Evolutionary conservation across 2,329 filamentous ascomycete genomes (phyloP).

Genomic region (Talaromyces amestolkiae): DNA sequence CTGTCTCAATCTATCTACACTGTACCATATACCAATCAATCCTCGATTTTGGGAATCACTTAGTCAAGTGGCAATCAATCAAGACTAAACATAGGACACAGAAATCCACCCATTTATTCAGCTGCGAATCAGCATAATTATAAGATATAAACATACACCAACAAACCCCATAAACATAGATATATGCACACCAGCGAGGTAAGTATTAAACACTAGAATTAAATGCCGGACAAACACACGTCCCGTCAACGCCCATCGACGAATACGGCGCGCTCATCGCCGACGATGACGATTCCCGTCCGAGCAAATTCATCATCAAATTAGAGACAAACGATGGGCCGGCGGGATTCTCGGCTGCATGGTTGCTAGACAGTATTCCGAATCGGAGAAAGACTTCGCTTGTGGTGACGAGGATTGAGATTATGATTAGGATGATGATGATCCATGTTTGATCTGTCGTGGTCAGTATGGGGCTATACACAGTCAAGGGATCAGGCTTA

Average conservation of each 20-base stretch:
- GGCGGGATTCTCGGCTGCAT: constrained; percentile 18
- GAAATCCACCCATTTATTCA: neutral
- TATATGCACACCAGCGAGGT: neutral
- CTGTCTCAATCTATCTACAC: too few relatives aligned
- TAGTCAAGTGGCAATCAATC: neutral
- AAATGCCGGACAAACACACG: constrained; percentile 6
- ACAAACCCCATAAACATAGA: neutral
- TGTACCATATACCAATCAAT: too few relatives aligned
- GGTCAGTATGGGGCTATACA: constrained; percentile 12
- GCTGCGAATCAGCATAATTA: neutral
- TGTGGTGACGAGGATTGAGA: constrained; percentile 88
- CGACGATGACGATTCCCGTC: neutral
- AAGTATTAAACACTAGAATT: constrained; percentile 11
- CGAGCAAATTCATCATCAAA: constrained; percentile 21
- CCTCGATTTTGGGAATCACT: too few relatives aligned
- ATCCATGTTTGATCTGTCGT: constrained; percentile 82
- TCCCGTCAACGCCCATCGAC: neutral
- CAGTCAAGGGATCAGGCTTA: constrained; percentile 26
- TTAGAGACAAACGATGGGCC: constrained; percentile 21
- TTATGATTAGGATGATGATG: constrained; percentile 86
- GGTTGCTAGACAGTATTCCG: constrained; percentile 58
- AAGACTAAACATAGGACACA: neutral
- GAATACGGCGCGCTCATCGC: neutral
- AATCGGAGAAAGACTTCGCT: constrained; percentile 87
- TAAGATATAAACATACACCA: neutral